Conservation (phyloP, 2,329 filamentous ascomycete species). For the Trichothecium sympodiale region DNA sequence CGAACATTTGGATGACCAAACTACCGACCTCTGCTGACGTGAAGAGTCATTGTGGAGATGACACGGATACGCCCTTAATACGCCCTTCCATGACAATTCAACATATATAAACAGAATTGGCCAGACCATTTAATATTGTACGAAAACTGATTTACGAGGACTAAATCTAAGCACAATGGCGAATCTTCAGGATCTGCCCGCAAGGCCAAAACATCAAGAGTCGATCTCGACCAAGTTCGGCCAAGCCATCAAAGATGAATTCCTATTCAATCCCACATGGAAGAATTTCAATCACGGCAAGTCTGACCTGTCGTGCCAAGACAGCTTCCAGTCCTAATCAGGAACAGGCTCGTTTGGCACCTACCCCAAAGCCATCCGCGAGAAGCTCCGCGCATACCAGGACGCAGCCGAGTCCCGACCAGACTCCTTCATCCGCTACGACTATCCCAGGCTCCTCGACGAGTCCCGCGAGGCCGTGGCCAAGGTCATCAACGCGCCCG, state of each 20-base stretch:
- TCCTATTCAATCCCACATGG: constrained; percentile 57
- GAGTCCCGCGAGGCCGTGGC: constrained; percentile 58
- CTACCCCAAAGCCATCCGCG: constrained; percentile 51
- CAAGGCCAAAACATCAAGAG: too few relatives aligned
- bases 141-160: too few relatives aligned
- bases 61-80: too few relatives aligned
- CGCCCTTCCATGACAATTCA: too few relatives aligned
- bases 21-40: too few relatives aligned
- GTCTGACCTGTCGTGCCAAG: constrained; percentile 2
- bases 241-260: constrained; percentile 29
- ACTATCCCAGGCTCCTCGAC: constrained; percentile 51
- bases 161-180: too few relatives aligned
- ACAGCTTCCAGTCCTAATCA: neutral
- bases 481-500: constrained; percentile 51
- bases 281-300: constrained; percentile 69
- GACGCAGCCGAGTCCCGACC: constrained; percentile 55
- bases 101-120: too few relatives aligned
- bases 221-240: neutral
- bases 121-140: too few relatives aligned
- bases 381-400: constrained; percentile 53
- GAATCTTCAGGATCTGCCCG: too few relatives aligned
- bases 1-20: too few relatives aligned
- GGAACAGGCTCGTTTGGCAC: constrained; percentile 65
- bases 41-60: too few relatives aligned
- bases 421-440: constrained; percentile 66